Base-by-base conservation (phyloP, 192 early-diverging fungal genomes). In the Coemansia sp. region DNA sequence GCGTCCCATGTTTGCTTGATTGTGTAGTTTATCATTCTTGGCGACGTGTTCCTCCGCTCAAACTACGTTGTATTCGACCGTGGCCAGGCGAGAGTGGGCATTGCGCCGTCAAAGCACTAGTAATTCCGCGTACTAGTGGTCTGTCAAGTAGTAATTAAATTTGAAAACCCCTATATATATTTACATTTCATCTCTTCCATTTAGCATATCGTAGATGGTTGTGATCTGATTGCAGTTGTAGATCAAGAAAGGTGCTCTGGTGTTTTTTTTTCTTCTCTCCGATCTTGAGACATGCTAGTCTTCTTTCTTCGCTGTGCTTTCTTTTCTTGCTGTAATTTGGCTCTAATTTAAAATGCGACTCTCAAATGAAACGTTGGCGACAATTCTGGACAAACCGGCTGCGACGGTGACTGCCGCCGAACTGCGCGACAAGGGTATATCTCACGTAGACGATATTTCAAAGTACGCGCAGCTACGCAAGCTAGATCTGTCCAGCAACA, bases 381-480 rank as follows among this genome's bases (percentile, higher is more conserved):
- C 24, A 9, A 11, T 38, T 57, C 27, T 57, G 8, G 51, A 68
- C 29, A 24, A 66, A 42, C 62, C 73, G 55, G 60, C 71, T 11
- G 18, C 57, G 20, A 86, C 87, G 20, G 64, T 90, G 51, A 87
- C 79, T 59, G 82, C 82, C 13, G 74, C 89, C 52, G 85, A 89
- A 46, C 71, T 89, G 49, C 68, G 77, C 41, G 77, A 85, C 70
- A 87, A 84, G 65, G 88, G 75, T n/a, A 88, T 94, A 43, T 77
- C 84, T 43, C 82, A 87, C 63, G 75, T 94, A 49, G 92, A 89
- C 11, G 92, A 93, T 74, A 86, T 94, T 46, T 91, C 91, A 13
- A 71, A 63, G 24, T 90, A 88, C 62, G 68, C 86, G 46, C 78
- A 67, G 59, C 80, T 74, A 13, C 60, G 66, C 7, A 84, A 85